Conservation (phyloP, 2,329 filamentous ascomycete species). For the Leptographium radiaticola region DNA sequence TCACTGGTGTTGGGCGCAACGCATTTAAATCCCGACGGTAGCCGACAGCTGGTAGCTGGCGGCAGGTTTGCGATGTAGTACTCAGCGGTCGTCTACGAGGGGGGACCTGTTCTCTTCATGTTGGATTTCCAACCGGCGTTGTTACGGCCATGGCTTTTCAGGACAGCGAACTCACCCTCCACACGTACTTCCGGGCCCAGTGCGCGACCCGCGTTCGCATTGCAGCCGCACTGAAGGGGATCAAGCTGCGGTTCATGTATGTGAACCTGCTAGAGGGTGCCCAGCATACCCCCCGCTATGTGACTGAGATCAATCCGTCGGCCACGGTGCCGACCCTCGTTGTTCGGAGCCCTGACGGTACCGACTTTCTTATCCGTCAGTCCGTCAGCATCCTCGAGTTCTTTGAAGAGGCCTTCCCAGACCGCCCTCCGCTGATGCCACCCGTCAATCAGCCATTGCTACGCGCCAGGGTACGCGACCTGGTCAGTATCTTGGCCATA, state of each 20-base stretch:
- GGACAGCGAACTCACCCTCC: neutral
- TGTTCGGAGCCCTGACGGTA: neutral
- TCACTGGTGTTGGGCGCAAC: neutral
- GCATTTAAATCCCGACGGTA: neutral
- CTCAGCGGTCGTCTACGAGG: neutral
- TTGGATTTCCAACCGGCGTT: no score
- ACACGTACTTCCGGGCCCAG: neutral
- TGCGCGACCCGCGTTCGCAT: neutral
- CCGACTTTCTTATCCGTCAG: neutral
- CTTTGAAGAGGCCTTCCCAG: neutral
- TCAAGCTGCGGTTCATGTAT: neutral
- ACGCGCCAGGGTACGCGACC: neutral
- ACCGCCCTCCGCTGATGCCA: neutral
- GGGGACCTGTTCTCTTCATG: neutral
- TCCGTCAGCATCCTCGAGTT: neutral
- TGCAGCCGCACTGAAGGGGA: neutral
- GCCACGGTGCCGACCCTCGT: neutral
- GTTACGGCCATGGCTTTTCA: neutral
- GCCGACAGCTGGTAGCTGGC: neutral
- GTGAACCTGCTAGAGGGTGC: neutral
- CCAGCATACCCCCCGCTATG: neutral
- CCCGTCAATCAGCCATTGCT: neutral
- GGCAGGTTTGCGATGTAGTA: no score
- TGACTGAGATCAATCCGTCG: neutral
- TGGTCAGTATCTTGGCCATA: neutral